phyloP scores from a whole-genome alignment of 768 basidiomycete genomes.

The Auricularia sp. region DNA sequence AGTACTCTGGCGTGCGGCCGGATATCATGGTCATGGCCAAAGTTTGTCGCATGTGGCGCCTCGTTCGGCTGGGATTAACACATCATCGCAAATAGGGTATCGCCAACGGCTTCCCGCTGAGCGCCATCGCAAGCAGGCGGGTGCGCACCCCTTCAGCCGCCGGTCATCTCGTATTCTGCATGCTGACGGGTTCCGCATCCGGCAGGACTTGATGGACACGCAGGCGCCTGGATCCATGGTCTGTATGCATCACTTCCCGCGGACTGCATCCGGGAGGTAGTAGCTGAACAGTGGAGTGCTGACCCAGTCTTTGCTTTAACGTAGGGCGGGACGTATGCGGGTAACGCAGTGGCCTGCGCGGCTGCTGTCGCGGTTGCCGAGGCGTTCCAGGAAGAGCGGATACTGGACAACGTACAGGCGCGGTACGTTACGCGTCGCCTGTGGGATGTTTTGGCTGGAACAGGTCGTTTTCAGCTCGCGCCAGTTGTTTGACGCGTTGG shows the following conservation, averaged over 20 bases:
- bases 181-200: background rate
- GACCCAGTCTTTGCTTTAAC: background rate
- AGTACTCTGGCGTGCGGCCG: slow-evolving; percentile 75
- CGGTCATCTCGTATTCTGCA: background rate
- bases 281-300: background rate
- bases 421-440: slow-evolving; percentile 34
- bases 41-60: slow-evolving; percentile 21
- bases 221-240: slow-evolving; percentile 76
- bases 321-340: slow-evolving; percentile 83
- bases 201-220: slow-evolving; percentile 72
- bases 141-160: background rate
- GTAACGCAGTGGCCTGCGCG: slow-evolving; percentile 87
- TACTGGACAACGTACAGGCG: slow-evolving; percentile 67
- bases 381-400: slow-evolving; percentile 67
- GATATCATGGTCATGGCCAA: slow-evolving; percentile 89
- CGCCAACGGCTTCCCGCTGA: slow-evolving; percentile 90
- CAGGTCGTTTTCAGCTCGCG: slow-evolving; percentile 38
- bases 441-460: background rate
- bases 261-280: background rate
- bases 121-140: slow-evolving; percentile 58
- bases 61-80: too few species aligned
- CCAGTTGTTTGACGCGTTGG: slow-evolving; percentile 58
- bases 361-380: slow-evolving; percentile 79
- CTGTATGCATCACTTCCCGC: background rate
- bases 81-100: slow-evolving; percentile 40